Percentiles rank a stretch among this genome's conserved stretches.
These are phyloP conservation scores for Wickerhamomyces queroliae DNA, from an alignment of 805 yeast species.

Conservation along the genomic window DNA sequence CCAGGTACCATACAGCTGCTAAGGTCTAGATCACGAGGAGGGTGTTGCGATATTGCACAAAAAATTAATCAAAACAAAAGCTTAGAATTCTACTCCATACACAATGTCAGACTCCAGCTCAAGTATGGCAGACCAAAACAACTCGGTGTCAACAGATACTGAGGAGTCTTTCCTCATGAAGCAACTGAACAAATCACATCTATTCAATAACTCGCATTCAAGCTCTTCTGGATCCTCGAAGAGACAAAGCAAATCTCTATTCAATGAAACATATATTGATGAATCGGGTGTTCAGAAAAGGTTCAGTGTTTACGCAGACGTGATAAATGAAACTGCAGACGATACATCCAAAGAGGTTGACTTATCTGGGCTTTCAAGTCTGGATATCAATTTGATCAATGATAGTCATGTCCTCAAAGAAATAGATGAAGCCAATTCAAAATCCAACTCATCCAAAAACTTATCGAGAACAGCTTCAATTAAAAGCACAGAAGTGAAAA, in stretches of 20 bases:
- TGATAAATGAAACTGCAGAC: conserved; percentile 16
- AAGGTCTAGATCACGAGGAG: too few species aligned
- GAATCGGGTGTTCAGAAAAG: conserved; percentile 16
- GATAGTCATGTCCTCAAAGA: conserved; percentile 9
- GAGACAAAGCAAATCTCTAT: conserved; percentile 11
- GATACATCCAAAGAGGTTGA: conserved; percentile 17
- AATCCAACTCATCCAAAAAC: neutral
- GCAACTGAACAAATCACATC: conserved; percentile 20
- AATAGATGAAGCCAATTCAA: conserved; percentile 4
- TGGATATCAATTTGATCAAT: conserved; percentile 12
- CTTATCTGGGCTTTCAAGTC: conserved; percentile 12
- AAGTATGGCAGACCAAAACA: conserved; percentile 1
- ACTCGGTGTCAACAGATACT: conserved; percentile 23
- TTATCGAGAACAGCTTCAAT: neutral
- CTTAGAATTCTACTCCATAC: neutral
- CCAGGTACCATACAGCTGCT: too few species aligned
- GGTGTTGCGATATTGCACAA: too few species aligned
- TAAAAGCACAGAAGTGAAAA: neutral
- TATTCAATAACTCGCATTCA: conserved; percentile 15
- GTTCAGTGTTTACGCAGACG: conserved; percentile 20
- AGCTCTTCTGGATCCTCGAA: conserved; percentile 2
- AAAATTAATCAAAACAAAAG: neutral
- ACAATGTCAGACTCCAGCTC: neutral
- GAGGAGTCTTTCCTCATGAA: conserved; percentile 23
- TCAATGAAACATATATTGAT: conserved; percentile 21